phyloP scores from a whole-genome alignment of 2,329 filamentous ascomycete species.

The Colletotrichum horii region DNA sequence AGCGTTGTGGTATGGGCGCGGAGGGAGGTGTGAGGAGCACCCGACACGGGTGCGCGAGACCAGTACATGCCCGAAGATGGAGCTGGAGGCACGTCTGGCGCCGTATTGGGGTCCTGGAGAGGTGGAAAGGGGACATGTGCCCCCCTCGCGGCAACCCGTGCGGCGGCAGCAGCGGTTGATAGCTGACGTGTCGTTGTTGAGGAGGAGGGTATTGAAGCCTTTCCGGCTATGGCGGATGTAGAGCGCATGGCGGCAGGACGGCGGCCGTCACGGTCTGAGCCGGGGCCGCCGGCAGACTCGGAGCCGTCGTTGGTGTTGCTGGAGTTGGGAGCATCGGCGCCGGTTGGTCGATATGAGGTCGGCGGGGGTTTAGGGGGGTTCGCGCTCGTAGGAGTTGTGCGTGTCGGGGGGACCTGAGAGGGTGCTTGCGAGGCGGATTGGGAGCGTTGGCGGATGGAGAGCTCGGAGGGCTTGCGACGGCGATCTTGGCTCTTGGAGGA shows the following conservation, averaged over 20 bases:
- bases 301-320: slow-evolving; percentile 27
- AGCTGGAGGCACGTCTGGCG: slow-evolving; percentile 65
- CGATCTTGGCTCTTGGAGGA: slow-evolving; percentile 61
- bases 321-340: slow-evolving; percentile 23
- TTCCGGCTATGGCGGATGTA: slow-evolving; percentile 55
- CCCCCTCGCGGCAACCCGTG: slow-evolving; percentile 35
- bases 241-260: slow-evolving; percentile 54
- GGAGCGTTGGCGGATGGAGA: slow-evolving; percentile 59
- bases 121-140: slow-evolving; percentile 58
- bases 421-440: slow-evolving; percentile 49
- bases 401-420: slow-evolving; percentile 24
- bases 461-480: slow-evolving; percentile 56
- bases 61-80: slow-evolving; percentile 77
- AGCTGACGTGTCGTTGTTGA: slow-evolving; percentile 10
- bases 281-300: slow-evolving; percentile 26
- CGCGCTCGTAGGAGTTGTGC: slow-evolving; percentile 21
- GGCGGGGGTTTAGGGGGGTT: slow-evolving; percentile 20
- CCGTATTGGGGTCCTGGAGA: slow-evolving; percentile 60
- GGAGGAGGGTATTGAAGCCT: slow-evolving; percentile 22
- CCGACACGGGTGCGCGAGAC: slow-evolving; percentile 69
- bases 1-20: slow-evolving; percentile 72
- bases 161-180: background rate
- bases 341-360: slow-evolving; percentile 14
- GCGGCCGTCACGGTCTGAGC: slow-evolving; percentile 31
- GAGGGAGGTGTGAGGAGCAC: slow-evolving; percentile 63